A percentile compares a stretch with the other conserved stretches of the same genome.
Conservation (phyloP, 768 basidiomycete species). For the Lanmaoa pseudosensibilis region DNA sequence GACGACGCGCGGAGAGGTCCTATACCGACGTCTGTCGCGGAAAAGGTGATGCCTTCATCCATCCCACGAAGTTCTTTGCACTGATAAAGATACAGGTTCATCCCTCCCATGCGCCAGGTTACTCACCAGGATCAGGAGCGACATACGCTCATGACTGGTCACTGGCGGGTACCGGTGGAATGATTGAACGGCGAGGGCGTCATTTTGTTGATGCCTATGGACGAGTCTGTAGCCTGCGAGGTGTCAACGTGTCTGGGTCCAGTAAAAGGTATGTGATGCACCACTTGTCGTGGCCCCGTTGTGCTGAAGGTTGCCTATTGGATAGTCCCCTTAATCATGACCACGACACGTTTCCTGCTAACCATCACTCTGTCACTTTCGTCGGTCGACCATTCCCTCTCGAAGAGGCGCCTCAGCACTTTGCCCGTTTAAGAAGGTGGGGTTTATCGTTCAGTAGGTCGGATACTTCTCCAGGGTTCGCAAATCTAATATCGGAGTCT, state of each 20-base stretch:
- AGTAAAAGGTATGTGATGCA: constrained; percentile 66
- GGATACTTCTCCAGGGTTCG: not conserved
- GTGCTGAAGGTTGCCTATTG: not conserved
- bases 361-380: constrained; percentile 71
- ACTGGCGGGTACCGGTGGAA: constrained; percentile 50
- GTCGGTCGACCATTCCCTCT: constrained; percentile 91
- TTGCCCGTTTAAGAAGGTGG: constrained; percentile 79
- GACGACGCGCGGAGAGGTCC: constrained; percentile 19
- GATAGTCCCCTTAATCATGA: constrained; percentile 68
- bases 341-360: constrained; percentile 64
- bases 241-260: constrained; percentile 82
- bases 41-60: not conserved
- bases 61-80: not conserved
- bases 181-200: constrained; percentile 61
- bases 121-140: constrained; percentile 45
- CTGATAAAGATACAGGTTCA: constrained; percentile 33
- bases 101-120: constrained; percentile 46
- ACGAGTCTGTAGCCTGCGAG: constrained; percentile 77
- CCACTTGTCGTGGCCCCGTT: constrained; percentile 22
- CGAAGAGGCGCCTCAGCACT: constrained; percentile 82
- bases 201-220: constrained; percentile 82
- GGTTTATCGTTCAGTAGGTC: constrained; percentile 80
- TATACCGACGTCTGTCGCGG: not conserved
- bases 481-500: not conserved
- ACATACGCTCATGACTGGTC: constrained; percentile 81